phyloP scores from a whole-genome alignment of 371 early-diverging fungal genomes.

The Haplosporangium sp. region DNA sequence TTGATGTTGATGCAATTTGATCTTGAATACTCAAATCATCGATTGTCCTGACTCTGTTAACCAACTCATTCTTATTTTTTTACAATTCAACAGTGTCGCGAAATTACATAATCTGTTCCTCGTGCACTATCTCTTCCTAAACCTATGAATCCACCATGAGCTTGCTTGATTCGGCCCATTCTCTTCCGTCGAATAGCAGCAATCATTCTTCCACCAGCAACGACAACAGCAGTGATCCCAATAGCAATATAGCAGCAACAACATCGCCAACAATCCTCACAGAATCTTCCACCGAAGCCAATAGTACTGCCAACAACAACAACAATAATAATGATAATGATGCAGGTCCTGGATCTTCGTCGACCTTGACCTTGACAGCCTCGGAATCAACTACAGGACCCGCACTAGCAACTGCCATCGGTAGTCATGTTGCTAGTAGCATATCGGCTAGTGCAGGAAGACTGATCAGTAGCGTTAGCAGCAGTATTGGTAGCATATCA shows the following conservation, averaged over 20 bases:
- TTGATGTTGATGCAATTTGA: neutral
- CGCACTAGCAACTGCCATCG: slow-evolving; percentile 1
- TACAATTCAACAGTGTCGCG: neutral
- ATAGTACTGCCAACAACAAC: neutral
- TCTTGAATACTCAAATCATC: neutral
- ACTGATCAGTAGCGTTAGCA: neutral
- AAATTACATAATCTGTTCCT: neutral
- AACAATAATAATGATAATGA: slow-evolving; percentile 2
- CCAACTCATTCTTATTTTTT: slow-evolving; percentile 3
- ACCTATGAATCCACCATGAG: slow-evolving; percentile 53
- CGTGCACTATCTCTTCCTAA: slow-evolving; percentile 6
- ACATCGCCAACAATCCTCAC: slow-evolving; percentile 4
- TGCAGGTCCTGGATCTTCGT: neutral
- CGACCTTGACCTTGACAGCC: slow-evolving; percentile 8
- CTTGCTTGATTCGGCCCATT: slow-evolving; percentile 50
- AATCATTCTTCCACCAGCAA: neutral
- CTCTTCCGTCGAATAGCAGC: slow-evolving; percentile 26
- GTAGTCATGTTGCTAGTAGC: neutral
- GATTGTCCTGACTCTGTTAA: neutral
- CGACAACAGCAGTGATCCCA: slow-evolving; percentile 9
- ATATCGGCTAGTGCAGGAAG: slow-evolving; percentile 7
- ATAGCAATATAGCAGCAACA: slow-evolving; percentile 2
- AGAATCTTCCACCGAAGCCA: neutral
- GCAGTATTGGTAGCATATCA: neutral
- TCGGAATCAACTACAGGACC: slow-evolving; percentile 10